Percentiles rank a stretch among this genome's conserved stretches.
These are phyloP conservation scores for Cercis canadensis DNA, from an alignment of 306 rosid genomes.

Conservation along the genomic window DNA sequence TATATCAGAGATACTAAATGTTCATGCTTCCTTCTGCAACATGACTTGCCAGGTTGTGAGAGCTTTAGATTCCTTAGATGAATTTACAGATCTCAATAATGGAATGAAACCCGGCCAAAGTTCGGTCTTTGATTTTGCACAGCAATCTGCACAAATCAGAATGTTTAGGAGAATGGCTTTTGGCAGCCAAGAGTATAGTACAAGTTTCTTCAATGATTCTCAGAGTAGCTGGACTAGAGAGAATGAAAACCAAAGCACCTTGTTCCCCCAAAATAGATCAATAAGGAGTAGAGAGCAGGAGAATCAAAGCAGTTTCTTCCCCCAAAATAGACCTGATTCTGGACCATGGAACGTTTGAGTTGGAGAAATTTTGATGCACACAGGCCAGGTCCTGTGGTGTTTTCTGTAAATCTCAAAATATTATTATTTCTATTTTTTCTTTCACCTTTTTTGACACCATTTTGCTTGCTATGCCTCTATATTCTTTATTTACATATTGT, in stretches of 20 bases:
- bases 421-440: background rate
- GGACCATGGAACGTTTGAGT: conserved; percentile 63
- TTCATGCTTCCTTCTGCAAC: background rate
- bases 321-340: conserved; percentile 50
- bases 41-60: conserved; percentile 70
- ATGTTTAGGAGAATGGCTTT: conserved; percentile 92
- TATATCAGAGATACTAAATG: conserved; percentile 16
- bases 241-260: conserved; percentile 36
- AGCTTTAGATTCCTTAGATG: conserved; percentile 84
- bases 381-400: conserved; percentile 27
- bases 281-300: conserved; percentile 59
- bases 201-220: conserved; percentile 58
- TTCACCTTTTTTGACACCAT: conserved; percentile 37
- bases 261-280: conserved; percentile 47
- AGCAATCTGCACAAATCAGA: conserved; percentile 83
- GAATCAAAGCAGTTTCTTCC: conserved; percentile 36
- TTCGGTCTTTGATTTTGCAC: conserved; percentile 62
- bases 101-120: conserved; percentile 97
- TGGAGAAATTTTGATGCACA: conserved; percentile 9
- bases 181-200: conserved; percentile 74
- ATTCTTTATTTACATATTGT: conserved; percentile 41
- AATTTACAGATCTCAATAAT: conserved; percentile 70
- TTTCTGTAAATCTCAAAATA: conserved; percentile 52
- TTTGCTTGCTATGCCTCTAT: conserved; percentile 41
- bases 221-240: conserved; percentile 83